A percentile compares a stretch with the other conserved stretches of the same genome.
Conservation (phyloP, 2,329 filamentous ascomycete genomes). For the Epichloe aotearoae region DNA sequence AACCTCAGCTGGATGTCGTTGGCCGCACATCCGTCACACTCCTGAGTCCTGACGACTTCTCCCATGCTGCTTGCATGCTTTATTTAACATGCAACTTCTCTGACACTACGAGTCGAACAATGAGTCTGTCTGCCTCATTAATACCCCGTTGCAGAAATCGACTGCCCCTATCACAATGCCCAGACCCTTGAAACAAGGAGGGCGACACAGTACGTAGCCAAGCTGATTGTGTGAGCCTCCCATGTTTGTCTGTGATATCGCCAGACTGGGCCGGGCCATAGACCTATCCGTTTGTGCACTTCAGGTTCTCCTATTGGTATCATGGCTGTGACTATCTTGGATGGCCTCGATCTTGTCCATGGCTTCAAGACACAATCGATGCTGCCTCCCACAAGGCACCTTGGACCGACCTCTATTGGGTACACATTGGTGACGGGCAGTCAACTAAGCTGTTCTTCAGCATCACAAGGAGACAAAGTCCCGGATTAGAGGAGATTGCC, state of each 20-base stretch:
- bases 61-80: background rate
- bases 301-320: background rate
- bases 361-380: background rate
- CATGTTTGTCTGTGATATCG: background rate
- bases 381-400: background rate
- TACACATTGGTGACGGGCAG: background rate
- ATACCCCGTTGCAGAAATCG: background rate
- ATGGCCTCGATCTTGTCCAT: background rate
- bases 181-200: background rate
- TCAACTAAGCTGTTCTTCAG: background rate
- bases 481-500: background rate
- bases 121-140: background rate
- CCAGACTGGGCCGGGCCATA: background rate
- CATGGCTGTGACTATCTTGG: background rate
- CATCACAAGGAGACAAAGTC: background rate
- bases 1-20: background rate
- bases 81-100: background rate
- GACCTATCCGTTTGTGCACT: background rate
- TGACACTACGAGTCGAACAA: background rate
- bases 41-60: background rate
- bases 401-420: background rate
- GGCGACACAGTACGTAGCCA: background rate
- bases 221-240: conserved; percentile 1
- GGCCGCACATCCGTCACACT: conserved; percentile 1
- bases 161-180: background rate